These are phyloP conservation scores for Phyllosticta citrichinensis DNA, from an alignment of 2,329 filamentous ascomycete species.

Conservation along the genomic window DNA sequence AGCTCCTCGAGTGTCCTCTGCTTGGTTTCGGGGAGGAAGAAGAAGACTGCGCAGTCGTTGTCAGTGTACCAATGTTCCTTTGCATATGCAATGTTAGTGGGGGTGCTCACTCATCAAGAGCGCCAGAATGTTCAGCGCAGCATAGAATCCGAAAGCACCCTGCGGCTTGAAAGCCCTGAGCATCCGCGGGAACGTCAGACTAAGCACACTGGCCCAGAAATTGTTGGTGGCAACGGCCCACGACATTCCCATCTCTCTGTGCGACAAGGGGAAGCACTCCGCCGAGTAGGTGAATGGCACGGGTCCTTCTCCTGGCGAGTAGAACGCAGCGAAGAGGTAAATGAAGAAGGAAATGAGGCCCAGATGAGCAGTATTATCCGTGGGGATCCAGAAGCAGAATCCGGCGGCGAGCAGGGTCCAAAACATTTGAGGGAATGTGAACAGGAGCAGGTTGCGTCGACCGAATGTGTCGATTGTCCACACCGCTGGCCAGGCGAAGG, in stretches of 20 bases:
- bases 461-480: conserved; percentile 48
- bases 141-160: conserved; percentile 53
- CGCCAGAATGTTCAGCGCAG: conserved; percentile 49
- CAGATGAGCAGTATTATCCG: conserved; percentile 29
- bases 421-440: conserved; percentile 42
- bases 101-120: conserved; percentile 21
- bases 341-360: conserved; percentile 46
- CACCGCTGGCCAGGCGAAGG: conserved; percentile 49
- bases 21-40: conserved; percentile 41
- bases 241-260: conserved; percentile 62
- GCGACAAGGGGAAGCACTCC: conserved; percentile 60
- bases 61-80: not conserved
- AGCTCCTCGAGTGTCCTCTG: conserved; percentile 39
- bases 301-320: conserved; percentile 35
- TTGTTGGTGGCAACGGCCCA: conserved; percentile 59
- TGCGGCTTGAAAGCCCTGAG: conserved; percentile 40
- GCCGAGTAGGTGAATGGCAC: conserved; percentile 60
- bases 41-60: conserved; percentile 16
- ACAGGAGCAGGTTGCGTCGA: conserved; percentile 39
- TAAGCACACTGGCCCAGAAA: conserved; percentile 47
- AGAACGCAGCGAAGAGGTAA: conserved; percentile 43
- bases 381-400: conserved; percentile 43
- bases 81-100: not conserved
- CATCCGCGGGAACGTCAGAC: conserved; percentile 53
- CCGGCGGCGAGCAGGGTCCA: conserved; percentile 39